phyloP scores from a whole-genome alignment of 768 basidiomycete genomes.

The Dioszegia hungarica region DNA sequence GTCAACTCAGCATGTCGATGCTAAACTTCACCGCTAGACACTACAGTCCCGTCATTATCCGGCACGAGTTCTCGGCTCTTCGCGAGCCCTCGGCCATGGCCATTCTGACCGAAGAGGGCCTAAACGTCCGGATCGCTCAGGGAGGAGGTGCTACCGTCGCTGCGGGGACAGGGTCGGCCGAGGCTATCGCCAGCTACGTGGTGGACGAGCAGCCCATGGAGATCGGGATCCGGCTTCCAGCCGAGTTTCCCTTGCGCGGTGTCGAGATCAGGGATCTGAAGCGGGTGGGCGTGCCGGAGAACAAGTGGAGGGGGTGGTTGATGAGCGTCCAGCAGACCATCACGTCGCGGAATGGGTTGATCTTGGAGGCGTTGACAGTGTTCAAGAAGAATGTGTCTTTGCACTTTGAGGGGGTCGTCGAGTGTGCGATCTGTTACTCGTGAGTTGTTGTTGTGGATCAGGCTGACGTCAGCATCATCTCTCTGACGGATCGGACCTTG shows the following conservation, averaged over 20 bases:
- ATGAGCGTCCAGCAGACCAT: constrained; percentile 85
- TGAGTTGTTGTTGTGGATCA: constrained; percentile 11
- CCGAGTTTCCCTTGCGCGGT: constrained; percentile 81
- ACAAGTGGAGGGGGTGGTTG: constrained; percentile 88
- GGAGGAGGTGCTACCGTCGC: constrained; percentile 48
- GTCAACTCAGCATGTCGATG: constrained; percentile 72
- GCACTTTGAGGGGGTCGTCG: constrained; percentile 92
- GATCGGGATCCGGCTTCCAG: constrained; percentile 75
- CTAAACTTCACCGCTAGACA: constrained; percentile 69
- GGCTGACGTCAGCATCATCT: constrained; percentile 65
- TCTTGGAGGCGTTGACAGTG: constrained; percentile 76
- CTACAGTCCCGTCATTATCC: constrained; percentile 85
- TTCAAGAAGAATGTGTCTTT: constrained; percentile 91
- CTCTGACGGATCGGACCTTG: constrained; percentile 76
- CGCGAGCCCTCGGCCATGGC: constrained; percentile 50
- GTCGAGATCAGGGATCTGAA: constrained; percentile 83
- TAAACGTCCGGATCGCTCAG: constrained; percentile 70
- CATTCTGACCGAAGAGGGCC: constrained; percentile 62
- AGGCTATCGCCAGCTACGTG: constrained; percentile 75
- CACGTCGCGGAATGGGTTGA: constrained; percentile 81
- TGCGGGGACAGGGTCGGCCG: constrained; percentile 55
- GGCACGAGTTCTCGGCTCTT: constrained; percentile 71
- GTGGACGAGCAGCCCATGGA: constrained; percentile 94
- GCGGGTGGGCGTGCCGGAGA: constrained; percentile 80
- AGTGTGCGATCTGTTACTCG: constrained; percentile 74